A percentile compares a stretch with the other conserved stretches of the same genome.
Conservation (phyloP, 148 eudicot genomes). For the Cornus suecica region DNA sequence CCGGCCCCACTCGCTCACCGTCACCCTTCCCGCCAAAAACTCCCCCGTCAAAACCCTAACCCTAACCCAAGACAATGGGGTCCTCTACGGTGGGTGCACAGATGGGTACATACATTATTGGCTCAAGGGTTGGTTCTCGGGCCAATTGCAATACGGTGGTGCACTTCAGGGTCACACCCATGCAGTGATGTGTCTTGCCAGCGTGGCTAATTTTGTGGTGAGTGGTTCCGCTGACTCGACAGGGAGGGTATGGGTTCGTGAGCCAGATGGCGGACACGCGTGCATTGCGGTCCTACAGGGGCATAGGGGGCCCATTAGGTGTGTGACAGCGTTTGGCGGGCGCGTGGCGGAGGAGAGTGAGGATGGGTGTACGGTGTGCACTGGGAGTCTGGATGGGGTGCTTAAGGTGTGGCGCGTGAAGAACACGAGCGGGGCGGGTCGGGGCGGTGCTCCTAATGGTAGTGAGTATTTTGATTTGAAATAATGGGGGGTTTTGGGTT, state of each 20-base stretch:
- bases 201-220: slow-evolving; percentile 19
- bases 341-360: slow-evolving; percentile 21
- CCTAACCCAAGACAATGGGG: slow-evolving; percentile 21
- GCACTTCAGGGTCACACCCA: slow-evolving; percentile 42
- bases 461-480: slow-evolving; percentile 30
- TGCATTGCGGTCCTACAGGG: slow-evolving; percentile 40
- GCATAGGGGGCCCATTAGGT: slow-evolving; percentile 37
- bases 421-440: background rate
- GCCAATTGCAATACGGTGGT: slow-evolving; percentile 38
- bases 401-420: slow-evolving; percentile 41
- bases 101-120: slow-evolving; percentile 46
- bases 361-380: slow-evolving; percentile 37
- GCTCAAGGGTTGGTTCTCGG: slow-evolving; percentile 37
- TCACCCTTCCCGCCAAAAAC: slow-evolving; percentile 33
- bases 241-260: slow-evolving; percentile 34
- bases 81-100: slow-evolving; percentile 41
- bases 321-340: slow-evolving; percentile 21
- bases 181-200: slow-evolving; percentile 41
- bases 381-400: slow-evolving; percentile 42
- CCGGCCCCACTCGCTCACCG: slow-evolving; percentile 38
- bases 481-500: background rate
- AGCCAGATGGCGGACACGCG: slow-evolving; percentile 29
- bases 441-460: slow-evolving; percentile 3
- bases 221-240: slow-evolving; percentile 46
- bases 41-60: slow-evolving; percentile 37